These are phyloP conservation scores for Zizania latifolia DNA, from an alignment of 176 grass and related monocot species.

Conservation along the genomic window DNA sequence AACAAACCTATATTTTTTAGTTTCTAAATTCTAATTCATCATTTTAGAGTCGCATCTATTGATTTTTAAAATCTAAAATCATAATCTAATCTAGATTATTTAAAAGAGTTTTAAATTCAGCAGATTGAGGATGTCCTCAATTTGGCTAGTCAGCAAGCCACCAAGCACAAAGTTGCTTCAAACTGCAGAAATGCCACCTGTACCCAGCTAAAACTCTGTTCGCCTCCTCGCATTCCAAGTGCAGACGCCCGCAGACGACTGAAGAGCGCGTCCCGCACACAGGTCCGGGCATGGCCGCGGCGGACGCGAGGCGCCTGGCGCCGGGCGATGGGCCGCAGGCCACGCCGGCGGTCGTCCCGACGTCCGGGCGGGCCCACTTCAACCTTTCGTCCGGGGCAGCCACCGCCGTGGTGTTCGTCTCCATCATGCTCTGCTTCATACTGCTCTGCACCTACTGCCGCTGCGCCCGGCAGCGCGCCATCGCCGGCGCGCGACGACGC, in stretches of 20 bases:
- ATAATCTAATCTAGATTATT: not conserved
- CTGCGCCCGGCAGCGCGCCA: conserved; percentile 42
- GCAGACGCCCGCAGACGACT: not conserved
- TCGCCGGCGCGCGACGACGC: conserved; percentile 27
- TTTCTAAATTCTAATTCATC: too few species aligned
- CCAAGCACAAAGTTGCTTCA: not conserved
- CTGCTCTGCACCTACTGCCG: conserved; percentile 64
- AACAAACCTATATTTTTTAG: too few species aligned
- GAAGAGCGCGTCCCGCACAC: not conserved
- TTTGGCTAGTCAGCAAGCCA: too few species aligned
- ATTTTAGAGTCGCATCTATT: too few species aligned
- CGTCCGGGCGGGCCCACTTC: conserved; percentile 26
- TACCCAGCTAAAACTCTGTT: not conserved
- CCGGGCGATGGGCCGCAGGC: not conserved
- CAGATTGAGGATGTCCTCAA: too few species aligned
- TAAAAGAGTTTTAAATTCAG: too few species aligned
- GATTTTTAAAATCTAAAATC: too few species aligned
- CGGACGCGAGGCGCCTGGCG: conserved; percentile 26
- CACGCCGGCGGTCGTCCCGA: not conserved
- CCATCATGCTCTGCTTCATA: conserved; percentile 53
- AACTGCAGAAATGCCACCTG: not conserved
- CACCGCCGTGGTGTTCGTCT: conserved; percentile 50
- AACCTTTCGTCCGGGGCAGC: conserved; percentile 40
- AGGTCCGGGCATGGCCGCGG: conserved; percentile 9
- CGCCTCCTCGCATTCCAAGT: not conserved